These are phyloP conservation scores for Podila verticillata DNA, from an alignment of 192 early-diverging fungal genomes.

Conservation along the genomic window DNA sequence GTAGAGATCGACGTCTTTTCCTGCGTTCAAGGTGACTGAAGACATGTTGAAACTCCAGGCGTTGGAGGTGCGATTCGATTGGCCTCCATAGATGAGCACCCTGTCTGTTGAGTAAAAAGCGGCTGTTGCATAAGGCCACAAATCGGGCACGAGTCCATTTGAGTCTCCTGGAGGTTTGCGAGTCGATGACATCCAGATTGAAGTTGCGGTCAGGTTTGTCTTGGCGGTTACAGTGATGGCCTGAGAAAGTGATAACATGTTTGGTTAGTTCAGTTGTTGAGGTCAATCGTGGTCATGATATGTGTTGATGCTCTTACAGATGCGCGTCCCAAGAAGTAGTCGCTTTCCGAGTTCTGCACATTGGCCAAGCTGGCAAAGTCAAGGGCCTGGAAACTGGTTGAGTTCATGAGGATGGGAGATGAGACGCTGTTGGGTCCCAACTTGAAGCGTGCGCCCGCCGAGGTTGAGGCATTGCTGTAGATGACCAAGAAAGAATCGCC, in stretches of 20 bases:
- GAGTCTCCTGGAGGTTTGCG: neutral
- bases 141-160: conserved; percentile 4
- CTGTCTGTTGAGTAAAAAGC: conserved; percentile 2
- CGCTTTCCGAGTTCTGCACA: conserved; percentile 8
- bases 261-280: no score
- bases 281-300: no score
- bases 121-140: conserved; percentile 26
- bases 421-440: conserved; percentile 7
- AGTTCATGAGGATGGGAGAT: neutral
- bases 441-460: conserved; percentile 19
- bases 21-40: neutral
- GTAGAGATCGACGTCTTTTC: conserved; percentile 6
- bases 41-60: conserved; percentile 29
- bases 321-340: conserved; percentile 28
- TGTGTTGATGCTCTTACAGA: neutral
- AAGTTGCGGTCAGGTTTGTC: neutral
- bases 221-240: neutral
- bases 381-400: neutral
- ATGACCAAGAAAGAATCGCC: conserved; percentile 20
- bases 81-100: conserved; percentile 32
- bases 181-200: conserved; percentile 10
- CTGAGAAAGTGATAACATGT: neutral
- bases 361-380: conserved; percentile 12
- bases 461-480: conserved; percentile 7
- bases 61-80: conserved; percentile 2